Conservation (phyloP, 1,139 yeast genomes). For the Sugiyamaella sp. region DNA sequence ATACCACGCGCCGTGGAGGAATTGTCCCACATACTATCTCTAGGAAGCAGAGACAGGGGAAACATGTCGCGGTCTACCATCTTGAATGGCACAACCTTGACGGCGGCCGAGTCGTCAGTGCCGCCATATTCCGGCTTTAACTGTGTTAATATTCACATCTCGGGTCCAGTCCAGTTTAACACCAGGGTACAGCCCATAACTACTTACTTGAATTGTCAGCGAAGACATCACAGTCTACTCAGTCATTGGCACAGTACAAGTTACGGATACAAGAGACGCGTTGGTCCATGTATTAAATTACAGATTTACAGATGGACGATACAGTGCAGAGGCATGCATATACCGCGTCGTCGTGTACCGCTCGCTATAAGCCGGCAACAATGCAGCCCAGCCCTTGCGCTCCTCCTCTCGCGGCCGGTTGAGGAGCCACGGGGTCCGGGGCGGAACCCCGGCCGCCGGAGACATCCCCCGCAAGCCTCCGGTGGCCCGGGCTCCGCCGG, state of each 20-base stretch:
- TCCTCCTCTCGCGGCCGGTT: too few species aligned
- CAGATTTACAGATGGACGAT: not conserved
- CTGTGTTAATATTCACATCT: conserved; percentile 1
- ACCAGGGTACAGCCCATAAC: too few species aligned
- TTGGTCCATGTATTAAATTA: not conserved
- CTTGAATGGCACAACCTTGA: conserved; percentile 23
- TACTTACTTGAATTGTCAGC: conserved; percentile 14
- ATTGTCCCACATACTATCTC: conserved; percentile 25
- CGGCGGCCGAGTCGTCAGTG: conserved; percentile 1
- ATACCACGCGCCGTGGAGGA: not conserved
- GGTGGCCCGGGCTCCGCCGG: too few species aligned
- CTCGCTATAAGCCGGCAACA: too few species aligned
- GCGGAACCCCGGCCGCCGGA: too few species aligned
- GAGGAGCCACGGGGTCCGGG: too few species aligned
- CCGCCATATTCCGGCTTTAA: conserved; percentile 12
- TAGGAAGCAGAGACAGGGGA: conserved; percentile 24
- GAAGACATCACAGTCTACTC: conserved; percentile 7
- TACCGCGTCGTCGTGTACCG: not conserved
- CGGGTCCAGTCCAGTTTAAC: too few species aligned
- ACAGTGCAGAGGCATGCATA: not conserved
- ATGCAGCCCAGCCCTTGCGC: too few species aligned
- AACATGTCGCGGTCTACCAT: conserved; percentile 19
- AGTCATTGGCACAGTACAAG: conserved; percentile 1
- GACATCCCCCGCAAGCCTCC: too few species aligned
- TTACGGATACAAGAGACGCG: not conserved